These are phyloP conservation scores for Paraglomus occultum DNA, from an alignment of 192 early-diverging fungal genomes.

Conservation along the genomic window DNA sequence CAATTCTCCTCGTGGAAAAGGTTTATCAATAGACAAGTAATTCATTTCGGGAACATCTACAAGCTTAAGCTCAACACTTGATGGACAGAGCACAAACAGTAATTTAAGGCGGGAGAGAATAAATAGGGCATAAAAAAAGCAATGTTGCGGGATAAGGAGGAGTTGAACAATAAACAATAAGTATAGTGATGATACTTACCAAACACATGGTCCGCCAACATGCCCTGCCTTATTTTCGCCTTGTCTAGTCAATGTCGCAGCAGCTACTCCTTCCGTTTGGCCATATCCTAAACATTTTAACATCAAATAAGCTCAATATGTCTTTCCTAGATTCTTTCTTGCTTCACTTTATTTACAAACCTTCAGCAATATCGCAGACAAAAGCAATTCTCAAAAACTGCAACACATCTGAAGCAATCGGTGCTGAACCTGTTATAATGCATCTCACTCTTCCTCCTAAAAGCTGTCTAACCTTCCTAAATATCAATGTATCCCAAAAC, in stretches of 20 bases:
- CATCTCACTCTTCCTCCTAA: conserved; percentile 75
- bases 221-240: conserved; percentile 73
- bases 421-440: conserved; percentile 71
- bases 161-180: conserved; percentile 13
- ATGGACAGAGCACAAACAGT: conserved; percentile 17
- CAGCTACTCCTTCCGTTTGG: conserved; percentile 47
- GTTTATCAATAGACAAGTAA: conserved; percentile 71
- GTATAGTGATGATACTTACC: conserved; percentile 23
- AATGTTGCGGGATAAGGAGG: too few species aligned
- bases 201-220: conserved; percentile 53
- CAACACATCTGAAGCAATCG: conserved; percentile 62
- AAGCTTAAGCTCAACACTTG: conserved; percentile 73
- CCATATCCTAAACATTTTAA: conserved; percentile 38
- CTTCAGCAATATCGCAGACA: conserved; percentile 63
- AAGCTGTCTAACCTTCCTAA: conserved; percentile 76
- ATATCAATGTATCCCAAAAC: conserved; percentile 86
- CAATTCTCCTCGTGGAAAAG: conserved; percentile 85
- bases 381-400: conserved; percentile 69
- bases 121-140: not conserved
- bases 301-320: not conserved
- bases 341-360: conserved; percentile 25
- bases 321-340: not conserved
- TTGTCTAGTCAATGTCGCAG: conserved; percentile 42
- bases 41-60: conserved; percentile 87
- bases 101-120: not conserved